phyloP scores from a whole-genome alignment of 2,329 filamentous ascomycete species.

The Aureobasidium sp. region DNA sequence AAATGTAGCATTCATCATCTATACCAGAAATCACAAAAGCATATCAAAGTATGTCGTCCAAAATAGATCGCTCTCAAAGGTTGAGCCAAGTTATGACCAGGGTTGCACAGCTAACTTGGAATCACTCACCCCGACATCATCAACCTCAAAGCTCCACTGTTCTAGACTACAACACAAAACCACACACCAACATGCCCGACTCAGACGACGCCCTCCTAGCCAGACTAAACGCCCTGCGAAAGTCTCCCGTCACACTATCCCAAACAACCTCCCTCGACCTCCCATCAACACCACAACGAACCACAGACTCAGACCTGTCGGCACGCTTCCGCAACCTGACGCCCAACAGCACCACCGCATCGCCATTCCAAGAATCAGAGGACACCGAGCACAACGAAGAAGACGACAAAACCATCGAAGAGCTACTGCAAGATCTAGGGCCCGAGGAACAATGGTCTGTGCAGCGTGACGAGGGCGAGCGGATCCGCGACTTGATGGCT shows the following conservation, averaged over 20 bases:
- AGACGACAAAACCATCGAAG: conserved; percentile 42
- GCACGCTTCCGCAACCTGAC: conserved; percentile 26
- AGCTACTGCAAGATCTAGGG: conserved; percentile 38
- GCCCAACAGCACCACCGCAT: conserved; percentile 13
- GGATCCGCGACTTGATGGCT: conserved; percentile 35
- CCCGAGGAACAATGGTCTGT: conserved; percentile 35
- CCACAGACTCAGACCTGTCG: conserved; percentile 27
- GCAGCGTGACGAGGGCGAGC: conserved; percentile 33
- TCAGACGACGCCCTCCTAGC: conserved; percentile 39
- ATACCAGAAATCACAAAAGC: background rate
- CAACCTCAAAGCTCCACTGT: background rate
- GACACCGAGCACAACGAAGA: conserved; percentile 29
- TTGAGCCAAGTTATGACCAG: background rate
- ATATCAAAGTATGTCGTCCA: background rate
- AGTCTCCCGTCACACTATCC: conserved; percentile 33
- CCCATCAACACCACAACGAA: conserved; percentile 21
- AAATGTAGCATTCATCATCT: background rate
- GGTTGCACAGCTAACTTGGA: background rate
- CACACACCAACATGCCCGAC: conserved; percentile 11
- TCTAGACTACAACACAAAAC: background rate
- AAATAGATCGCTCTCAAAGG: background rate
- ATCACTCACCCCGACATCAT: background rate
- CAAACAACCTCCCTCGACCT: conserved; percentile 6
- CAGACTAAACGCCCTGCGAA: conserved; percentile 43
- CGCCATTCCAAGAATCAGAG: conserved; percentile 21